A percentile compares a stretch with the other conserved stretches of the same genome.
These are phyloP conservation scores for Oxyria digyna DNA, from an alignment of 148 eudicot genomes.

Conservation along the genomic window DNA sequence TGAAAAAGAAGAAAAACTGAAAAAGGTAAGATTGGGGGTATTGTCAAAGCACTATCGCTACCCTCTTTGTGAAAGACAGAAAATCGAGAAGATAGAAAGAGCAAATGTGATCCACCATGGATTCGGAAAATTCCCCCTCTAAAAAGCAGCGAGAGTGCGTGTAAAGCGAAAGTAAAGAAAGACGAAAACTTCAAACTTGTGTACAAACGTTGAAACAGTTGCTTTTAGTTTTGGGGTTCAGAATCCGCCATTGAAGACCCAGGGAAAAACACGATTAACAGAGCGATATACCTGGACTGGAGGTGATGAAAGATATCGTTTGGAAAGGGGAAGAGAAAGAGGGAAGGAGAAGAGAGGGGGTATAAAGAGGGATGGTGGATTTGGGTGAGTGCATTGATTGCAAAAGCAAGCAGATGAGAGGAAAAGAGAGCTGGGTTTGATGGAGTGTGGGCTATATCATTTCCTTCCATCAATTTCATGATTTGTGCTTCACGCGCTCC, in stretches of 20 bases:
- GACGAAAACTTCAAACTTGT: constrained; percentile 1
- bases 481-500: constrained; percentile 3
- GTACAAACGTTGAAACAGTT: not conserved
- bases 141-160: constrained; percentile 5
- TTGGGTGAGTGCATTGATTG: constrained; percentile 26
- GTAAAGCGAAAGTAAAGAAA: constrained; percentile 5
- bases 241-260: not conserved
- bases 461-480: not conserved
- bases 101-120: constrained; percentile 8
- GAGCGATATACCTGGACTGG: not conserved
- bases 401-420: constrained; percentile 12
- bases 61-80: not conserved
- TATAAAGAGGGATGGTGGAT: not conserved
- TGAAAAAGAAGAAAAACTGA: not conserved
- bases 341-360: not conserved
- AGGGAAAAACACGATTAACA: not conserved
- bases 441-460: not conserved
- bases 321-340: not conserved
- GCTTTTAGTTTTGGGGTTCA: not conserved
- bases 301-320: not conserved
- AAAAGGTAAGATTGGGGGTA: constrained; percentile 15
- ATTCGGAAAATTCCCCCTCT: constrained; percentile 3
- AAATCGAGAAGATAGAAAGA: constrained; percentile 14
- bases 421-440: not conserved
- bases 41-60: constrained; percentile 22